Base-by-base conservation (phyloP, 192 early-diverging fungal species). In the Coemansia sp. region DNA sequence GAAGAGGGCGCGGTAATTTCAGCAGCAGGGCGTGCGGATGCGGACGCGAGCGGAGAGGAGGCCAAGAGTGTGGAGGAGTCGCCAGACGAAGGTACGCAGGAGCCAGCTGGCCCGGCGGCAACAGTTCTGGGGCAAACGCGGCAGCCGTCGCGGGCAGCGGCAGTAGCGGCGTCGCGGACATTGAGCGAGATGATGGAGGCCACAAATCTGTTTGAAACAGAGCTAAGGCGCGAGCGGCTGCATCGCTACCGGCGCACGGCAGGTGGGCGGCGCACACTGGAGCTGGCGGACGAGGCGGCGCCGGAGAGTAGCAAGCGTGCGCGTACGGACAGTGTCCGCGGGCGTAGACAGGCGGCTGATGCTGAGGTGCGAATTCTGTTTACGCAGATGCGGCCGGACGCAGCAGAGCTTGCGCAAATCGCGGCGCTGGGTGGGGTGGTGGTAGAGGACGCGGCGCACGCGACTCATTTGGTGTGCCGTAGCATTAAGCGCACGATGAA, bases 401-500 rank as follows among this genome's bases (percentile, higher is more conserved):
- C 54, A 0, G 66, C 64, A 8, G 77, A 85, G 64, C 21, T 64
- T 52, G 68, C 78, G 67, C 71, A 70, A 42, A 83, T 86, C 27
- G 69, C 65, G n/a, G 68, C 66, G 0, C 53, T 90, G 70, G 86
- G 86, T 31, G 87, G 84, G 51, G 64, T 75, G n/a, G 61, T 87
- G 6, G 85, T 84, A 1, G 77, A 75, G 1, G 54, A 70, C 5
- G 73, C 85, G 20, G 76, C 76, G 25, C 57, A 66, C 9, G 86
- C 83, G 33, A 89, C 88, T 1, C 88, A 90, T 60, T 58, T 91
- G 20, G 73, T 90, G 6, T 75, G 84, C 6, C 78, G 61, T 20
- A 71, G 76, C 46, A 71, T 88, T 57, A 72, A 73, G 46, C 75
- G 87, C 30, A 91, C 89, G 17, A 78, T 78, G 39, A 91, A 91